Evolutionary conservation across 2,329 filamentous ascomycete species (phyloP).

Genomic region (Akanthomyces uredinophilus): DNA sequence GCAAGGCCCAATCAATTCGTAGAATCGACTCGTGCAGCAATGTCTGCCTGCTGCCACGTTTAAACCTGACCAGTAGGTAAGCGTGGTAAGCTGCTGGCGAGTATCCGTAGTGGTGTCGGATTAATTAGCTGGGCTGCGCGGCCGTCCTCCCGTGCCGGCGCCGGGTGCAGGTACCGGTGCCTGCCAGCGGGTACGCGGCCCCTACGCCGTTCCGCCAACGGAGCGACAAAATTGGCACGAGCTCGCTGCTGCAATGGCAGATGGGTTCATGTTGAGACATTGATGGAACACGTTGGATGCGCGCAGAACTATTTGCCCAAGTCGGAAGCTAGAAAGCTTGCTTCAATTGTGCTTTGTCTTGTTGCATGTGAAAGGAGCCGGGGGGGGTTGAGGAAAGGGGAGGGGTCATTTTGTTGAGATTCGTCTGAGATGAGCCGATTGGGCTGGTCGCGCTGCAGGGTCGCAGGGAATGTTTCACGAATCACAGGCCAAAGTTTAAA

Average conservation of each 20-base stretch:
- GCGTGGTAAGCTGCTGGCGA: too few relatives aligned
- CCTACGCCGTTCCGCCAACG: neutral
- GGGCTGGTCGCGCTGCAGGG: too few relatives aligned
- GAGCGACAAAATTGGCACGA: neutral
- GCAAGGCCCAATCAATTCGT: neutral
- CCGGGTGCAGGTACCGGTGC: neutral
- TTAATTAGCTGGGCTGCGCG: too few relatives aligned
- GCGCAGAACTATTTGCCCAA: neutral
- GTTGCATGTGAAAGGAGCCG: neutral
- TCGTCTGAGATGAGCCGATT: neutral
- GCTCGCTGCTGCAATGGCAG: neutral
- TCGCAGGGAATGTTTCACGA: neutral
- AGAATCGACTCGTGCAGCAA: neutral
- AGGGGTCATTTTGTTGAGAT: neutral
- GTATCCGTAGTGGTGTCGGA: too few relatives aligned
- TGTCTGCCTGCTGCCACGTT: too few relatives aligned
- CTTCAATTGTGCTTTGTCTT: neutral
- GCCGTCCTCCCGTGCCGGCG: neutral
- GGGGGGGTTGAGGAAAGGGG: neutral
- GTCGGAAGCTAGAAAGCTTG: neutral
- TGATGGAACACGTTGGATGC: neutral
- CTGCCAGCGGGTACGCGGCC: neutral
- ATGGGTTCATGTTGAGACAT: neutral
- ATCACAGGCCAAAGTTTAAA: conserved; percentile 1
- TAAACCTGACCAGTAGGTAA: too few relatives aligned